Conservation (phyloP, 2,329 filamentous ascomycete genomes). For the Pyrenophora teres region DNA sequence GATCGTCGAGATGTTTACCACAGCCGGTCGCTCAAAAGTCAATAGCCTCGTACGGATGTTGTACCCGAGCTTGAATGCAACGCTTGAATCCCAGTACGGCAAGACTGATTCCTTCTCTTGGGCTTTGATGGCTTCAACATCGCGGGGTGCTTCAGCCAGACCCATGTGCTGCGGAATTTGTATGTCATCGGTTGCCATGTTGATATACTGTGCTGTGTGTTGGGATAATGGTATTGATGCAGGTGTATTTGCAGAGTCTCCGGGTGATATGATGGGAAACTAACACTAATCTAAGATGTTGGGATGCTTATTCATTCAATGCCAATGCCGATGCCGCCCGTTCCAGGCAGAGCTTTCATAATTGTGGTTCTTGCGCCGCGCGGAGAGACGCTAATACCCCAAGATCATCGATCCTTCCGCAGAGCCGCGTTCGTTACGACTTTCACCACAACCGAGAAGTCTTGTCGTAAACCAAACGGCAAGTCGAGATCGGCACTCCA, state of each 20-base stretch:
- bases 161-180: conserved; percentile 28
- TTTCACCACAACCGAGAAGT: conserved; percentile 88
- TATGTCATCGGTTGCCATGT: conserved; percentile 16
- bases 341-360: conserved; percentile 7
- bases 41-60: conserved; percentile 65
- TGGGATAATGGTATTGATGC: background rate
- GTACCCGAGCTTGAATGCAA: conserved; percentile 67
- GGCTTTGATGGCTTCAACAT: conserved; percentile 44
- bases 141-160: conserved; percentile 33
- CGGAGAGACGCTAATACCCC: conserved; percentile 8
- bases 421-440: conserved; percentile 44
- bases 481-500: conserved; percentile 88
- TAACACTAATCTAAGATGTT: background rate
- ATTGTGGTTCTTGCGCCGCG: conserved; percentile 16
- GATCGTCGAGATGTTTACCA: conserved; percentile 66
- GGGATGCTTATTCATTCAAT: background rate
- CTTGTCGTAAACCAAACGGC: conserved; percentile 87
- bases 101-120: conserved; percentile 49
- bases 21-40: conserved; percentile 57
- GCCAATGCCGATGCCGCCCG: conserved; percentile 10
- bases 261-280: no score
- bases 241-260: no score
- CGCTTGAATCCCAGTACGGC: conserved; percentile 61
- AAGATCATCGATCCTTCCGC: conserved; percentile 8
- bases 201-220: background rate